phyloP scores from a whole-genome alignment of 495 filamentous ascomycete species.

The Lasiosphaeria hispida region DNA sequence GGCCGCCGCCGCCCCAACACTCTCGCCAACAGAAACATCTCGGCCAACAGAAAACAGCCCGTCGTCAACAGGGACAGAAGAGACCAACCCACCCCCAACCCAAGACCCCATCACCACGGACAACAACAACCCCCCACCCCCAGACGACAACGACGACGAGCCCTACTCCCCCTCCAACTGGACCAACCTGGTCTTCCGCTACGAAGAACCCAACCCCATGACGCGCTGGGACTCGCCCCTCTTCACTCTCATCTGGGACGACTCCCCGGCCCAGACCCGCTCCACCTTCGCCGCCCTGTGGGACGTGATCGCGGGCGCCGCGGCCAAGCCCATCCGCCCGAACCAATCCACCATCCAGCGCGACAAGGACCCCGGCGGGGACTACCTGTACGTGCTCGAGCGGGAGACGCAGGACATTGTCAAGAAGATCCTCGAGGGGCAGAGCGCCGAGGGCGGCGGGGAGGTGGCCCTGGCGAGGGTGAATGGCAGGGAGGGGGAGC shows the following conservation, averaged over 20 bases:
- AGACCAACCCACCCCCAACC: neutral
- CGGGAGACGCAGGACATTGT: conserved; percentile 81
- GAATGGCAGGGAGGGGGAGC: conserved; percentile 32
- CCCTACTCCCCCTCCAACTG: conserved; percentile 68
- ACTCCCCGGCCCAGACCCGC: conserved; percentile 53
- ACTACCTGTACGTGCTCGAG: conserved; percentile 84
- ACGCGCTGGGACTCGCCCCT: conserved; percentile 91
- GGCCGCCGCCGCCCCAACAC: conserved; percentile 4
- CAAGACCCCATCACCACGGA: neutral
- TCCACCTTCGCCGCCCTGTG: conserved; percentile 60
- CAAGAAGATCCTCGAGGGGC: conserved; percentile 67
- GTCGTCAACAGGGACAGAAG: neutral
- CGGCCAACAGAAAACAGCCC: no score
- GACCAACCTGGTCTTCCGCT: conserved; percentile 91
- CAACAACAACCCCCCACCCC: neutral
- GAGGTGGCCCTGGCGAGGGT: conserved; percentile 33
- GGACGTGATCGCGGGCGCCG: conserved; percentile 66
- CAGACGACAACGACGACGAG: conserved; percentile 38
- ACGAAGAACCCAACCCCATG: conserved; percentile 96
- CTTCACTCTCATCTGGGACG: conserved; percentile 83
- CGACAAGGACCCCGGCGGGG: conserved; percentile 58
- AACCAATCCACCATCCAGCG: conserved; percentile 79
- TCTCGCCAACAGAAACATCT: no score
- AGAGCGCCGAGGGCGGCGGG: conserved; percentile 63
- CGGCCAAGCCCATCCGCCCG: conserved; percentile 61